phyloP scores from a whole-genome alignment of 305 asterid species.

The Caryopteris hybrid region DNA sequence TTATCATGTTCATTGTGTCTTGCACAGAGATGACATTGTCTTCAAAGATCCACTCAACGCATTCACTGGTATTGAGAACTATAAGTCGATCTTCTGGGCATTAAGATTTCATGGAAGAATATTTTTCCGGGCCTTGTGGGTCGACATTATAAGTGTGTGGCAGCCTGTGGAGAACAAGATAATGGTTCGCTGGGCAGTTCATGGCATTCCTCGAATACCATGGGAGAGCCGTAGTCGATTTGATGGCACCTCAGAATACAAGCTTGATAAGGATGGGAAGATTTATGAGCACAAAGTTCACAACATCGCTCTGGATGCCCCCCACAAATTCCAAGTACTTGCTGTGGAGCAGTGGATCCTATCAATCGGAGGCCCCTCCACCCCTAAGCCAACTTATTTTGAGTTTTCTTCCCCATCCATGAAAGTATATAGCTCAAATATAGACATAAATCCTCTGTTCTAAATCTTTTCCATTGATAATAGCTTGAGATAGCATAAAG shows the following conservation, averaged over 20 bases:
- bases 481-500: background rate
- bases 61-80: constrained; percentile 65
- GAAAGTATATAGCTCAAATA: too few species aligned
- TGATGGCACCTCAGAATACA: constrained; percentile 85
- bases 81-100: constrained; percentile 80
- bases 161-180: constrained; percentile 70
- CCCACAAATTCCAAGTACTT: constrained; percentile 49
- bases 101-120: constrained; percentile 78
- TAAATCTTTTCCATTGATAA: background rate
- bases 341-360: constrained; percentile 55
- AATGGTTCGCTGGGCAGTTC: constrained; percentile 78
- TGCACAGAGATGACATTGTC: constrained; percentile 69
- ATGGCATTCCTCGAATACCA: constrained; percentile 71
- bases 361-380: constrained; percentile 56
- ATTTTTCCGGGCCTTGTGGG: constrained; percentile 60
- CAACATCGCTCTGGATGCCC: constrained; percentile 68
- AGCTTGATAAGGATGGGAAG: constrained; percentile 80
- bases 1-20: background rate
- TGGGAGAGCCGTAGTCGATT: constrained; percentile 84
- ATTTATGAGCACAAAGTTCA: constrained; percentile 85
- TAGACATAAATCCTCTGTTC: background rate
- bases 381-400: constrained; percentile 79
- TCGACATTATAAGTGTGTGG: constrained; percentile 79
- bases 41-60: constrained; percentile 83
- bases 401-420: constrained; percentile 40